These are phyloP conservation scores for Suhomyces sp. DNA, from an alignment of 805 yeast species.

Conservation along the genomic window DNA sequence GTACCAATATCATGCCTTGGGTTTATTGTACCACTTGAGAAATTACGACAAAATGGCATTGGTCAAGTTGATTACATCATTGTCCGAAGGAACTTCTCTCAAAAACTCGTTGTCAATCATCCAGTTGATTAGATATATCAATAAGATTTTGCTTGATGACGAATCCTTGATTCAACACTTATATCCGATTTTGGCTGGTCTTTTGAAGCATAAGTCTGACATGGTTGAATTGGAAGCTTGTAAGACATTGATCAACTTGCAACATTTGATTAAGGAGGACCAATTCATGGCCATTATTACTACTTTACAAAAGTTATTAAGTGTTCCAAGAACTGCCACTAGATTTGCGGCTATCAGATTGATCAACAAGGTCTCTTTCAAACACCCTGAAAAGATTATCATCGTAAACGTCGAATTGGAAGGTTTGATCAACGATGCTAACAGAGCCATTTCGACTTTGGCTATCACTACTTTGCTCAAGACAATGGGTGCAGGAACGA, in stretches of 20 bases:
- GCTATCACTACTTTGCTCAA: conserved; percentile 95
- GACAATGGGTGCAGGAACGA: conserved; percentile 76
- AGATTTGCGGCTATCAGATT: conserved; percentile 93
- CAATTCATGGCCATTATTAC: conserved; percentile 70
- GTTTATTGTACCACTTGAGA: conserved; percentile 81
- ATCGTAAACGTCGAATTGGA: conserved; percentile 85
- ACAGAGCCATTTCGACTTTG: conserved; percentile 91
- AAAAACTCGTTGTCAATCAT: conserved; percentile 81
- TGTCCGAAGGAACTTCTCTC: conserved; percentile 57
- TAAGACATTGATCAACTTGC: conserved; percentile 59
- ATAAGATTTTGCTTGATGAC: conserved; percentile 71
- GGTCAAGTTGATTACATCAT: conserved; percentile 82
- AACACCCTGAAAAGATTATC: conserved; percentile 74
- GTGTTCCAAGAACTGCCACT: conserved; percentile 87
- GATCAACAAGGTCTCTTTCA: conserved; percentile 79
- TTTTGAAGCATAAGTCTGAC: conserved; percentile 79
- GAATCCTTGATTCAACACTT: conserved; percentile 57
- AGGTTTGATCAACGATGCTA: conserved; percentile 79
- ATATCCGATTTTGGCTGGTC: conserved; percentile 62
- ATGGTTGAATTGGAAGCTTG: conserved; percentile 92
- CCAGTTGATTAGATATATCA: conserved; percentile 80
- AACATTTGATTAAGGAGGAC: conserved; percentile 56
- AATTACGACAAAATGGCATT: conserved; percentile 93
- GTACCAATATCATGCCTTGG: conserved; percentile 95
- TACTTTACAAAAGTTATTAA: conserved; percentile 70